These are phyloP conservation scores for Phytophthora hybrid DNA, from an alignment of 352 stramenopile species.

Conservation along the genomic window DNA sequence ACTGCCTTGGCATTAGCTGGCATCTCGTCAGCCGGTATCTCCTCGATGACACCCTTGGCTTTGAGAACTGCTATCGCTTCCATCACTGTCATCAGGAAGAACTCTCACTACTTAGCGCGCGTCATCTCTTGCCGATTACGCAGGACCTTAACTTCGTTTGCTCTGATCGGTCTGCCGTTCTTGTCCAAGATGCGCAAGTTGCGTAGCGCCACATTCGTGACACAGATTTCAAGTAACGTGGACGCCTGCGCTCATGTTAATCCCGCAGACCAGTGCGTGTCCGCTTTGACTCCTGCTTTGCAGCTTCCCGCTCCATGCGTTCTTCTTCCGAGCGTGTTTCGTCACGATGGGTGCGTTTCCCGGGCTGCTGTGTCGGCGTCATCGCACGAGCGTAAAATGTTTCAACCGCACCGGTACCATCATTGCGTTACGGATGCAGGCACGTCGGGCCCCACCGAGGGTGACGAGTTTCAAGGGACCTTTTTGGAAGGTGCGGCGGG, in stretches of 20 bases:
- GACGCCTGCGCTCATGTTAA: neutral
- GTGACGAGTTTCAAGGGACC: too few relatives aligned
- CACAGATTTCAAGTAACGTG: too few relatives aligned
- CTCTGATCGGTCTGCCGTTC: constrained; percentile 7
- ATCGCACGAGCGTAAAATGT: too few relatives aligned
- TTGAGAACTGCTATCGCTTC: neutral
- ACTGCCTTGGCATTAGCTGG: too few relatives aligned
- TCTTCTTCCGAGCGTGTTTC: constrained; percentile 3
- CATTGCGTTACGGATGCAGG: too few relatives aligned
- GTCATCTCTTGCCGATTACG: constrained; percentile 6
- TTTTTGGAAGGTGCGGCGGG: too few relatives aligned
- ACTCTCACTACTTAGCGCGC: constrained; percentile 12
- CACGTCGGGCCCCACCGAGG: too few relatives aligned
- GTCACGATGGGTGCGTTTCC: constrained; percentile 18
- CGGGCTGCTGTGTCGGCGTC: too few relatives aligned
- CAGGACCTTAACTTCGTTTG: neutral
- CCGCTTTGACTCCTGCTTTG: neutral
- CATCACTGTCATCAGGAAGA: constrained; percentile 8
- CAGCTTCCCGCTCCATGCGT: constrained; percentile 1
- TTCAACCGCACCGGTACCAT: too few relatives aligned
- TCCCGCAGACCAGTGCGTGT: constrained; percentile 7
- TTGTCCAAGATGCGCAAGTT: constrained; percentile 5
- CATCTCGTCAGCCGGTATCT: too few relatives aligned
- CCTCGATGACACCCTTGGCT: too few relatives aligned
- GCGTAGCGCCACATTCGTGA: neutral